A percentile compares a stretch with the other conserved stretches of the same genome.
phyloP scores from a whole-genome alignment of 2,329 filamentous ascomycete genomes.

The Aureobasidium sp. region DNA sequence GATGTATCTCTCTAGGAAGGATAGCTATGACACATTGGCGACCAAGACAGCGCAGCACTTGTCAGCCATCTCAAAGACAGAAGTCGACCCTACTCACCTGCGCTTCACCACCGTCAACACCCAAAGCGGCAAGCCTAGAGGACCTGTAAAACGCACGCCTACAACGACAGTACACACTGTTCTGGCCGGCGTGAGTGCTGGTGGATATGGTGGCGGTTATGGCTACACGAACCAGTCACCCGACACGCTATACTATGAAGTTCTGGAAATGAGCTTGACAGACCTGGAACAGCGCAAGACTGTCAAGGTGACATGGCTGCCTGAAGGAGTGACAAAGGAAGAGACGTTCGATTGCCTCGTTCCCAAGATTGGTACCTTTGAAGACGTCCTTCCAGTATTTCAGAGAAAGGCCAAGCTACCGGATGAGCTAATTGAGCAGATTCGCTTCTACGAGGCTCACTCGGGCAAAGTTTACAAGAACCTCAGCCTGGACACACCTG shows the following conservation, averaged over 20 bases:
- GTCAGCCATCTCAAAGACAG: constrained; percentile 33
- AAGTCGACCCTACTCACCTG: constrained; percentile 84
- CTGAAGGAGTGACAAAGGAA: constrained; percentile 94
- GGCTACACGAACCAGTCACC: constrained; percentile 62
- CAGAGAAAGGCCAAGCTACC: constrained; percentile 84
- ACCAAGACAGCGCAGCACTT: constrained; percentile 85
- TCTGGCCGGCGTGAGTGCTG: constrained; percentile 59
- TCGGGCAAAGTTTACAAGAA: constrained; percentile 87
- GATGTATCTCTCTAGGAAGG: constrained; percentile 87
- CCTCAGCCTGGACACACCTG: constrained; percentile 72
- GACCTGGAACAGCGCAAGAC: constrained; percentile 95
- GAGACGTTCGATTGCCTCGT: constrained; percentile 87
- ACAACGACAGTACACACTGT: constrained; percentile 82
- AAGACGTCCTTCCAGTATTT: constrained; percentile 80
- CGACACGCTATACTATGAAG: constrained; percentile 91
- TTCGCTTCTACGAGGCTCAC: constrained; percentile 87
- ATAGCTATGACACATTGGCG: constrained; percentile 88
- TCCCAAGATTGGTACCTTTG: constrained; percentile 83
- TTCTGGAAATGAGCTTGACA: constrained; percentile 92
- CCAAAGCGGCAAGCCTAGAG: constrained; percentile 79
- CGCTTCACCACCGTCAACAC: constrained; percentile 91
- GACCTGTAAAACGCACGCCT: constrained; percentile 76
- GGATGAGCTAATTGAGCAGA: constrained; percentile 76
- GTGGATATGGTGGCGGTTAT: constrained; percentile 75
- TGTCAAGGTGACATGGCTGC: constrained; percentile 84